These are phyloP conservation scores for Kodamaea leandrae DNA, from an alignment of 805 yeast genomes.

Conservation along the genomic window DNA sequence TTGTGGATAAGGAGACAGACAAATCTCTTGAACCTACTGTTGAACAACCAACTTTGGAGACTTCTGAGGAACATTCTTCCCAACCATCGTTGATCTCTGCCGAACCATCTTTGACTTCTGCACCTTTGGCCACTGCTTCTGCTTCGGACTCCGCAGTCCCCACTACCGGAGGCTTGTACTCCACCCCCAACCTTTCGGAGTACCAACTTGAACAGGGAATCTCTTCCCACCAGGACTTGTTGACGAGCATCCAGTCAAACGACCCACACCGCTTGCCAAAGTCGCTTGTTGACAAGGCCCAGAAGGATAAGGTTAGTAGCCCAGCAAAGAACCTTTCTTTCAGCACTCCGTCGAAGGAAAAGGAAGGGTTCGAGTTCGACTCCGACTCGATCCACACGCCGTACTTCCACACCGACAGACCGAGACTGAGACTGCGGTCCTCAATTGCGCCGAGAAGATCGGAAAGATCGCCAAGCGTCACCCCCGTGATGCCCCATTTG, in stretches of 20 bases:
- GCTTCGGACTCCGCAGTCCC: neutral
- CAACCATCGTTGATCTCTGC: too few relatives aligned
- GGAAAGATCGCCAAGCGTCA: constrained; percentile 22
- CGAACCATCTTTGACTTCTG: neutral
- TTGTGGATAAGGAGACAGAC: too few relatives aligned
- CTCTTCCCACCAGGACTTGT: constrained; percentile 33
- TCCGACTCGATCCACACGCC: constrained; percentile 27
- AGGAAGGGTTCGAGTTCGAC: constrained; percentile 8
- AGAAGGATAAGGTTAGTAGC: neutral
- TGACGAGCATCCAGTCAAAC: constrained; percentile 33
- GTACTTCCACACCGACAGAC: constrained; percentile 30
- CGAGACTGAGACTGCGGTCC: constrained; percentile 32
- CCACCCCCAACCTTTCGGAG: constrained; percentile 45
- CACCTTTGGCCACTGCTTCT: neutral
- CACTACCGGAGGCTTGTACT: constrained; percentile 19
- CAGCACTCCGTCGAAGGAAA: constrained; percentile 10
- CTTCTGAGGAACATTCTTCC: too few relatives aligned
- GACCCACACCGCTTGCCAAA: constrained; percentile 35
- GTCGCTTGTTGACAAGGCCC: neutral
- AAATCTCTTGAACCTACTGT: too few relatives aligned
- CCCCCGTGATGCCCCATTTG: constrained; percentile 51
- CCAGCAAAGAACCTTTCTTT: constrained; percentile 7
- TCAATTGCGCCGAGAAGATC: constrained; percentile 13
- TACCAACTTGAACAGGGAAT: constrained; percentile 43
- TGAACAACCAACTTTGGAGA: too few relatives aligned